Percentiles rank a stretch among this genome's conserved stretches.
Evolutionary conservation across 768 basidiomycete species (phyloP).

Genomic region (Hygrocybe coccinea): DNA sequence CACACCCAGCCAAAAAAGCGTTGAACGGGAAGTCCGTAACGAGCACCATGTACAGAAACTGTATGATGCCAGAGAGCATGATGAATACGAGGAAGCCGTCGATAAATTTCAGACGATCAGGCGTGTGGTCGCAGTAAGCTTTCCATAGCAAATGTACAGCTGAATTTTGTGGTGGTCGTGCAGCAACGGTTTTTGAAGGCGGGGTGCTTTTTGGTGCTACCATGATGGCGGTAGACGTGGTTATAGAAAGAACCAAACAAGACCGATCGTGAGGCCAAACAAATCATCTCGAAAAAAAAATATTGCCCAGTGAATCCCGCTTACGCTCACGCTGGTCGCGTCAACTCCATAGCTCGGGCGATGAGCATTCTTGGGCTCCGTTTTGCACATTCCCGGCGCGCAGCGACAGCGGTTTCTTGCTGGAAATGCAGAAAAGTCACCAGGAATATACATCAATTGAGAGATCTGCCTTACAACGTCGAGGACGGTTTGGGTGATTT

Average conservation of each 20-base stretch:
- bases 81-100: constrained; percentile 91
- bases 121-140: constrained; percentile 72
- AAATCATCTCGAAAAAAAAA: not conserved
- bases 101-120: constrained; percentile 86
- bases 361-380: constrained; percentile 30
- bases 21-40: constrained; percentile 96
- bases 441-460: constrained; percentile 45
- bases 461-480: constrained; percentile 56
- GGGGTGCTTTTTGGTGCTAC: not conserved
- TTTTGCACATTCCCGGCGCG: constrained; percentile 20
- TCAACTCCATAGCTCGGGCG: not conserved
- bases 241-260: constrained; percentile 26
- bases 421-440: not conserved
- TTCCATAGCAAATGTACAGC: constrained; percentile 60
- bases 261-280: constrained; percentile 22
- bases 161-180: constrained; percentile 27
- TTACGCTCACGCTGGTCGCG: no score
- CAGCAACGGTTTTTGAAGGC: constrained; percentile 17
- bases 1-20: constrained; percentile 93
- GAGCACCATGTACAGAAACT: constrained; percentile 88
- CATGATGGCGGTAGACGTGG: not conserved
- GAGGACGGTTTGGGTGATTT: constrained; percentile 76
- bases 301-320: no score
- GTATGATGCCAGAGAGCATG: constrained; percentile 82
- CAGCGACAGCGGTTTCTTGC: not conserved